phyloP scores from a whole-genome alignment of 768 basidiomycete genomes.

The Coprinopsis strossmayeri region DNA sequence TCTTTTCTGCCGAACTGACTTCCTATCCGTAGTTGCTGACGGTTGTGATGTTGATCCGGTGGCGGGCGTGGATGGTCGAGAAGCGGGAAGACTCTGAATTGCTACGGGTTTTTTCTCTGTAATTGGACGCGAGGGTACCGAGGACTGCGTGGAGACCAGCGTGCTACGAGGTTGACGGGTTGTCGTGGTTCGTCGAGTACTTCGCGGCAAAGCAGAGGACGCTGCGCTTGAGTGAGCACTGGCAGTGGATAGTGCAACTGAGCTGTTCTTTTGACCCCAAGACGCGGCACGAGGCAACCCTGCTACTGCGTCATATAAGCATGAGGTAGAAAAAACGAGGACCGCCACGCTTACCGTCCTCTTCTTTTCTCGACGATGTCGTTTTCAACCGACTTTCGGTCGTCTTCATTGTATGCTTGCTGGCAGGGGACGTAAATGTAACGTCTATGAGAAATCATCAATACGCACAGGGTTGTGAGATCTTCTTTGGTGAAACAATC shows the following conservation, averaged over 20 bases:
- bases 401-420: conserved; percentile 91
- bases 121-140: conserved; percentile 26
- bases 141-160: conserved; percentile 17
- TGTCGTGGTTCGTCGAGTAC: conserved; percentile 33
- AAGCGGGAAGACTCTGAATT: conserved; percentile 43
- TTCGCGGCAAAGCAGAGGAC: conserved; percentile 25
- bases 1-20: conserved; percentile 35
- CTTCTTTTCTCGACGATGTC: conserved; percentile 54
- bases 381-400: conserved; percentile 63
- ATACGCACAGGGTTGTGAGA: conserved; percentile 74
- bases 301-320: conserved; percentile 15
- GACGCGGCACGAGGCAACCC: conserved; percentile 65
- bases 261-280: conserved; percentile 47
- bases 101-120: conserved; percentile 38
- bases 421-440: conserved; percentile 22
- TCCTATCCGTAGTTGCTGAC: conserved; percentile 36
- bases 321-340: conserved; percentile 8
- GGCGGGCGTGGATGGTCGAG: conserved; percentile 56
- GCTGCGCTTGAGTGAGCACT: conserved; percentile 11
- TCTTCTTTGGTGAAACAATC: conserved; percentile 98
- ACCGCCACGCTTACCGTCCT: conserved; percentile 36
- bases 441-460: conserved; percentile 5
- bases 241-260: conserved; percentile 14
- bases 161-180: conserved; percentile 42
- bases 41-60: conserved; percentile 51